Evolutionary conservation across 2,329 filamentous ascomycete species (phyloP).

Genomic region (Exophiala xenobiotica): DNA sequence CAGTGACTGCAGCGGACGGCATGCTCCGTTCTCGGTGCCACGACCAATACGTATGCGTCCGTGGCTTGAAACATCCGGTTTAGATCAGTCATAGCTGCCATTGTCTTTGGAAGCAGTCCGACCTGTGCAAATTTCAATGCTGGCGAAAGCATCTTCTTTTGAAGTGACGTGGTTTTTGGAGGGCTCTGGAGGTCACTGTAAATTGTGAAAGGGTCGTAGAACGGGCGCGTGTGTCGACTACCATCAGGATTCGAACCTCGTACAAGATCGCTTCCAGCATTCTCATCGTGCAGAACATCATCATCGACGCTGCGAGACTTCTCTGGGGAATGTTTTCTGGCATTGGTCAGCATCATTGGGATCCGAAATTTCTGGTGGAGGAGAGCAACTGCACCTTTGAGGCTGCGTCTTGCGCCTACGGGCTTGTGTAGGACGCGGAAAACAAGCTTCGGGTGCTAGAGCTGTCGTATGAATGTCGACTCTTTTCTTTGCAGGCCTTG

Average conservation of each 20-base stretch:
- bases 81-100: slow-evolving; percentile 7
- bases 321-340: not conserved
- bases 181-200: not conserved
- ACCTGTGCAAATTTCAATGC: not conserved
- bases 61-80: slow-evolving; percentile 5
- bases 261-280: not conserved
- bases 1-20: slow-evolving; percentile 7
- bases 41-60: not conserved
- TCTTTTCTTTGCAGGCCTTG: slow-evolving; percentile 3
- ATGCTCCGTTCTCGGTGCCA: slow-evolving; percentile 5
- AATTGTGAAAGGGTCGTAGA: not conserved
- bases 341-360: too few relatives aligned
- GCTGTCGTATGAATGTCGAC: not conserved
- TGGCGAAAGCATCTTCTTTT: not conserved
- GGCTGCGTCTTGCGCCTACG: not conserved
- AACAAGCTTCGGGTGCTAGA: not conserved
- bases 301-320: not conserved
- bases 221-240: not conserved
- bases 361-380: too few relatives aligned
- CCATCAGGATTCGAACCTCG: too few relatives aligned
- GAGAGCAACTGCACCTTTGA: too few relatives aligned
- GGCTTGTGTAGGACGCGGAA: not conserved
- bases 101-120: slow-evolving; percentile 3
- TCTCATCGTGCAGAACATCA: not conserved
- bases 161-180: not conserved